These are phyloP conservation scores for Chrysoporthe deuterocubensis DNA, from an alignment of 2,329 filamentous ascomycete genomes.

Conservation along the genomic window DNA sequence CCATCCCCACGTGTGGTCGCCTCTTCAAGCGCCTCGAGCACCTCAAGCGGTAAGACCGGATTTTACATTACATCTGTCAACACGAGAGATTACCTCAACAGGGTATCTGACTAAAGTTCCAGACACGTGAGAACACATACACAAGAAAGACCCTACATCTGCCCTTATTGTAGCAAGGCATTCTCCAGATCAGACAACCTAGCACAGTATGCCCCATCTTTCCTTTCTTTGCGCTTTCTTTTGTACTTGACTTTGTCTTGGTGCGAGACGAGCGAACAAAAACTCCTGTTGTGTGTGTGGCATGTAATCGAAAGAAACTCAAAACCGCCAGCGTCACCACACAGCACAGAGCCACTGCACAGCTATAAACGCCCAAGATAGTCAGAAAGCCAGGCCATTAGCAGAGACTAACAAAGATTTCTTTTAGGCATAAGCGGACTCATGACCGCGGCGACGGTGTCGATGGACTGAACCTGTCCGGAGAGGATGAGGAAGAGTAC, in stretches of 20 bases:
- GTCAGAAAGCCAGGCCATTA: slow-evolving; percentile 20
- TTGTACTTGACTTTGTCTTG: slow-evolving; percentile 39
- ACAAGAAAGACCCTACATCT: slow-evolving; percentile 97
- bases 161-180: slow-evolving; percentile 96
- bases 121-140: slow-evolving; percentile 99
- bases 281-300: slow-evolving; percentile 48
- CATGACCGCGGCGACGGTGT: slow-evolving; percentile 68
- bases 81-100: slow-evolving; percentile 41
- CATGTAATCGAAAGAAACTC: slow-evolving; percentile 38
- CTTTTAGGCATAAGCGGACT: slow-evolving; percentile 80
- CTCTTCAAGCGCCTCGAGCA: slow-evolving; percentile 99
- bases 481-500: slow-evolving; percentile 84
- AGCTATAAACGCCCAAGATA: slow-evolving; percentile 40
- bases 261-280: slow-evolving; percentile 39
- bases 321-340: slow-evolving; percentile 38
- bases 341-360: slow-evolving; percentile 40
- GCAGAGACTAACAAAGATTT: slow-evolving; percentile 41
- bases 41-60: slow-evolving; percentile 85
- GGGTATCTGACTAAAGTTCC: slow-evolving; percentile 51
- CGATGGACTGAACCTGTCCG: slow-evolving; percentile 67
- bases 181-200: slow-evolving; percentile 99
- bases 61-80: slow-evolving; percentile 45
- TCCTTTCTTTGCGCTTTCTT: slow-evolving; percentile 37
- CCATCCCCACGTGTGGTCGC: slow-evolving; percentile 96
- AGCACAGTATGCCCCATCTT: slow-evolving; percentile 76